phyloP scores from a whole-genome alignment of 73 alveolate species.

The Urostyla sp. region DNA sequence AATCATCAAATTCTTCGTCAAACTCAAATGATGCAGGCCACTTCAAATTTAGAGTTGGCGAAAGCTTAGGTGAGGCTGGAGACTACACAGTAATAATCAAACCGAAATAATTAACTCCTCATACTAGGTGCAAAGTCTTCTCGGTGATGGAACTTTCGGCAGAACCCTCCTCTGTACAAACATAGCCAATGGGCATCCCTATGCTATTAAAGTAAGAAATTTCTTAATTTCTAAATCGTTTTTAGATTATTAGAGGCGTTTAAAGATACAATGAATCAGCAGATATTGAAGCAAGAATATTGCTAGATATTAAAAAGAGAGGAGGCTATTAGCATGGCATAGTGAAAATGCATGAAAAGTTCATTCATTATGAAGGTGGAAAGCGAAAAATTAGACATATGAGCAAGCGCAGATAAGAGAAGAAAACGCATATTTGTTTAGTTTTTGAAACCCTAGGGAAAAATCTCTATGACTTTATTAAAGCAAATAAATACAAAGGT shows the following conservation, averaged over 20 bases:
- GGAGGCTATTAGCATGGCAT: constrained; percentile 33
- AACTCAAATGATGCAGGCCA: constrained; percentile 49
- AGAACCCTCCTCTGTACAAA: constrained; percentile 80
- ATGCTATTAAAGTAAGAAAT: constrained; percentile 31
- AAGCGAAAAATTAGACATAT: constrained; percentile 51
- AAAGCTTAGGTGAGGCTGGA: constrained; percentile 14
- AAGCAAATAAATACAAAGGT: constrained; percentile 79
- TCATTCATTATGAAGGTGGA: constrained; percentile 55
- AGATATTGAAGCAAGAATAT: constrained; percentile 87
- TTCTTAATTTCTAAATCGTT: neutral
- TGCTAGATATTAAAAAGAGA: constrained; percentile 65
- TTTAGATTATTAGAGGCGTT: constrained; percentile 91
- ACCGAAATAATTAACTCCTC: neutral
- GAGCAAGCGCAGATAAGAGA: constrained; percentile 49
- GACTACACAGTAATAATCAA: neutral
- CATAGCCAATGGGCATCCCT: constrained; percentile 13
- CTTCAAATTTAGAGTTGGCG: constrained; percentile 17
- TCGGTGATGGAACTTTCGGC: constrained; percentile 98
- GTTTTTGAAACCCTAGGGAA: constrained; percentile 94
- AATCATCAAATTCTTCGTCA: neutral
- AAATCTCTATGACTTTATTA: constrained; percentile 89
- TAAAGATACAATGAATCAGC: constrained; percentile 93
- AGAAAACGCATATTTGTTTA: constrained; percentile 83
- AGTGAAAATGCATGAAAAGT: constrained; percentile 65
- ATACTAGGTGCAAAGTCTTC: constrained; percentile 52